These are phyloP conservation scores for Salvia hispanica DNA, from an alignment of 257 asterid species.

Conservation along the genomic window DNA sequence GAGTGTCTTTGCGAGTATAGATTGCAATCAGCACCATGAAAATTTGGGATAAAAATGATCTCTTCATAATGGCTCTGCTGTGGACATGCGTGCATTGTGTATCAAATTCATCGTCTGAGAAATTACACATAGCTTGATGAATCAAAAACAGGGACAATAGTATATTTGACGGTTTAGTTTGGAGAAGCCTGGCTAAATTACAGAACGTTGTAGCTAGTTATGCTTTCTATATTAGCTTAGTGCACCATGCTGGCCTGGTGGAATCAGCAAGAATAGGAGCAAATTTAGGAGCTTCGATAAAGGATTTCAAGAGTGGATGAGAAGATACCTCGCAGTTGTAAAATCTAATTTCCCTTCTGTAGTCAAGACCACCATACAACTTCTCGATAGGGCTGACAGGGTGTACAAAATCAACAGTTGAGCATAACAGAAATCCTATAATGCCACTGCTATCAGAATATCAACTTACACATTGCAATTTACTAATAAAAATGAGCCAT, in stretches of 20 bases:
- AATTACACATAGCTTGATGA: no score
- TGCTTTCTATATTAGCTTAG: neutral
- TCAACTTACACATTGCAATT: neutral
- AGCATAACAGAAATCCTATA: constrained; percentile 82
- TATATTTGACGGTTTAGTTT: neutral
- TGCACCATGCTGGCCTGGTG: neutral
- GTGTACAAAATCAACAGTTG: constrained; percentile 72
- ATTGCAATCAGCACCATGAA: neutral
- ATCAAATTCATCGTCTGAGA: no score
- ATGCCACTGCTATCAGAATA: constrained; percentile 59
- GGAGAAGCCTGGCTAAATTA: neutral
- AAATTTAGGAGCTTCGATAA: neutral
- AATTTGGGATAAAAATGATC: neutral
- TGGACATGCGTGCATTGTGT: no score
- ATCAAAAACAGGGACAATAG: no score
- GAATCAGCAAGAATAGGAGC: neutral
- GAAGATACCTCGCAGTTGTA: constrained; percentile 84
- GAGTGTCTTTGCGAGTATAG: neutral
- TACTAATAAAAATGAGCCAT: neutral
- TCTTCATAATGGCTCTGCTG: neutral
- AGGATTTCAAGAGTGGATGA: constrained; percentile 1
- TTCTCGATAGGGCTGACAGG: constrained; percentile 93
- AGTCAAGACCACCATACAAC: constrained; percentile 64
- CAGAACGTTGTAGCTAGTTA: neutral
- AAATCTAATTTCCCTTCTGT: constrained; percentile 66